Conservation (phyloP, 768 basidiomycete species). For the Podaxis rugospora region DNA sequence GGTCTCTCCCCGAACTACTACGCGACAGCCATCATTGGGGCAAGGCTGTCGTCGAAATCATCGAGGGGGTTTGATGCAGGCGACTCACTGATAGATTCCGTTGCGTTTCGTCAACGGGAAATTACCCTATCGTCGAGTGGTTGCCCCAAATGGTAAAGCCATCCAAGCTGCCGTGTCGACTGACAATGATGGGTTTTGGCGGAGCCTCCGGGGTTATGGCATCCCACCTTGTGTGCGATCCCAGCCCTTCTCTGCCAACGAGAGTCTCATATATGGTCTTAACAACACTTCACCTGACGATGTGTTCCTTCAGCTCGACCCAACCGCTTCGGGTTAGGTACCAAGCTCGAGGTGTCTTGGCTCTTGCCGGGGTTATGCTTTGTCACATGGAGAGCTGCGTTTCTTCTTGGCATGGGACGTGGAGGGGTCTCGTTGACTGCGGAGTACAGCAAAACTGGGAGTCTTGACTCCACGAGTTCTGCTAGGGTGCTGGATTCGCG, state of each 20-base stretch:
- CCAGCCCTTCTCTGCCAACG: neutral
- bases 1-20: neutral
- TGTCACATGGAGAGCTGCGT: neutral
- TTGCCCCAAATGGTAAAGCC: too few relatives aligned
- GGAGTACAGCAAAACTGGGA: neutral
- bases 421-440: neutral
- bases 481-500: neutral
- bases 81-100: neutral
- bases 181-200: neutral
- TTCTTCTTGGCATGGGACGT: neutral
- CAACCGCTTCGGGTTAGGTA: neutral
- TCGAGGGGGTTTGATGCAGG: neutral
- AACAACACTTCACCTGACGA: neutral
- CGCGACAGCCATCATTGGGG: neutral
- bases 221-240: neutral
- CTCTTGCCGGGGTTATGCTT: neutral
- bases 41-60: neutral
- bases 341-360: neutral
- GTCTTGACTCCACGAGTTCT: too few relatives aligned
- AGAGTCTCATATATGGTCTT: neutral
- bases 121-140: neutral
- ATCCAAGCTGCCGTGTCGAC: neutral
- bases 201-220: neutral
- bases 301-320: neutral
- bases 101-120: neutral